phyloP scores from a whole-genome alignment of 495 filamentous ascomycete species.

The Aspergillus indologenus region DNA sequence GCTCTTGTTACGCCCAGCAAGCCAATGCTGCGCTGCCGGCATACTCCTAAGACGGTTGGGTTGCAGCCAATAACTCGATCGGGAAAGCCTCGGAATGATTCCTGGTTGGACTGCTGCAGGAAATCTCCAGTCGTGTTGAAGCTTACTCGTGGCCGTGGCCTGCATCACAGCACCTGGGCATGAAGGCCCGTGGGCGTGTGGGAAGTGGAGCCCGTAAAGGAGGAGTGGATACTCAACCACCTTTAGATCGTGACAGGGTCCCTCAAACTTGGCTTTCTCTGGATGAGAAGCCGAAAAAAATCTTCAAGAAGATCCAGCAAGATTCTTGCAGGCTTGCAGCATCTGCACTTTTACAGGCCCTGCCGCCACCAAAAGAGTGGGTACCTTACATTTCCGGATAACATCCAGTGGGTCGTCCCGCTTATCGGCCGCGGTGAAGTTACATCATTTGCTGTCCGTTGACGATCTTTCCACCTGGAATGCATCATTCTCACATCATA shows the following conservation, averaged over 20 bases:
- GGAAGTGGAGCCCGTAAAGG: not conserved
- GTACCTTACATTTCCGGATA: not conserved
- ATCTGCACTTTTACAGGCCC: not conserved
- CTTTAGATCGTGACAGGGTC: not conserved
- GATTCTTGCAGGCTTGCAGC: not conserved
- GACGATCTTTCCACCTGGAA: constrained; percentile 4
- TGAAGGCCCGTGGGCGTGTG: not conserved
- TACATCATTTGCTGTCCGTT: not conserved
- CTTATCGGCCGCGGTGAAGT: constrained; percentile 1
- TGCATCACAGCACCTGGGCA: constrained; percentile 4
- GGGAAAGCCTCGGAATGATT: not conserved
- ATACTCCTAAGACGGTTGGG: constrained; percentile 1
- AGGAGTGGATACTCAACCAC: not conserved
- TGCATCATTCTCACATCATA: constrained; percentile 8
- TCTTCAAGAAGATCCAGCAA: constrained; percentile 2
- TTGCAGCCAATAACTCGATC: not conserved
- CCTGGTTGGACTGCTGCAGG: not conserved
- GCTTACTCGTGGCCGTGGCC: constrained; percentile 6
- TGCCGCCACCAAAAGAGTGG: constrained; percentile 1
- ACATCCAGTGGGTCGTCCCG: constrained; percentile 1
- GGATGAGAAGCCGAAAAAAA: not conserved
- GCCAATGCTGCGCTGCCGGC: constrained; percentile 16
- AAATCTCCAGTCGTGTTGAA: constrained; percentile 8
- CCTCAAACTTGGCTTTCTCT: not conserved
- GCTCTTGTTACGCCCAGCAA: constrained; percentile 15